phyloP scores from a whole-genome alignment of 805 yeast species.

The Diddensiella transvaalensis region DNA sequence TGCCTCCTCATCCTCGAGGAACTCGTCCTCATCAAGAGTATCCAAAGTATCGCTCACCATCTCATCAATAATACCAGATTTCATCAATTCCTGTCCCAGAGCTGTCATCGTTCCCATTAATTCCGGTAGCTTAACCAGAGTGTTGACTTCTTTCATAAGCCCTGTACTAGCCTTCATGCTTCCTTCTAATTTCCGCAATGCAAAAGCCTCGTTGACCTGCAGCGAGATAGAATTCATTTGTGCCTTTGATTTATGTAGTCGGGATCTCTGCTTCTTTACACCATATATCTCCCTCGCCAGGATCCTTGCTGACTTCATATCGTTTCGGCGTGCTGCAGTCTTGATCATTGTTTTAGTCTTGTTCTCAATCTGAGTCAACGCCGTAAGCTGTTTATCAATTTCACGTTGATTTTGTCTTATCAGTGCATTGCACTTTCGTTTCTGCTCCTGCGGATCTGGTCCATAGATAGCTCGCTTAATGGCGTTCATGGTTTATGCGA shows the following conservation, averaged over 20 bases:
- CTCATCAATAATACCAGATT: constrained; percentile 70
- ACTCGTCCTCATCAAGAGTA: constrained; percentile 58
- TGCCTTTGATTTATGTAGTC: constrained; percentile 77
- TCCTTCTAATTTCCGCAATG: constrained; percentile 75
- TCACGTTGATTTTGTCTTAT: constrained; percentile 83
- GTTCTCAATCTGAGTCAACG: constrained; percentile 54
- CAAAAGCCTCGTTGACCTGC: constrained; percentile 90
- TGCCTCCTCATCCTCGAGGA: constrained; percentile 36
- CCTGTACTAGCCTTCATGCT: constrained; percentile 74
- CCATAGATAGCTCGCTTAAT: constrained; percentile 90
- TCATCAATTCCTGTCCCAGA: constrained; percentile 77
- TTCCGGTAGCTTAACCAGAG: constrained; percentile 73
- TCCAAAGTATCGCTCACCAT: constrained; percentile 93
- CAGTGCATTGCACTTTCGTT: constrained; percentile 70
- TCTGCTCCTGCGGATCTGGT: constrained; percentile 86
- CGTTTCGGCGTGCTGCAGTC: constrained; percentile 71
- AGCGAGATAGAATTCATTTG: constrained; percentile 79
- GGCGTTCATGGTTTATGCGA: constrained; percentile 75
- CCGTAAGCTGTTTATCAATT: constrained; percentile 71
- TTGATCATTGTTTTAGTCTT: constrained; percentile 77
- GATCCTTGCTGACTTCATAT: constrained; percentile 65
- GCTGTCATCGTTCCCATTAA: constrained; percentile 79
- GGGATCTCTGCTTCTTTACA: constrained; percentile 66
- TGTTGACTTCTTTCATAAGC: constrained; percentile 86
- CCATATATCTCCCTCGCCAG: constrained; percentile 81